Percentiles rank a stretch among this genome's conserved stretches.
These are phyloP conservation scores for Mycena filopes DNA, from an alignment of 768 basidiomycete species.

Conservation along the genomic window DNA sequence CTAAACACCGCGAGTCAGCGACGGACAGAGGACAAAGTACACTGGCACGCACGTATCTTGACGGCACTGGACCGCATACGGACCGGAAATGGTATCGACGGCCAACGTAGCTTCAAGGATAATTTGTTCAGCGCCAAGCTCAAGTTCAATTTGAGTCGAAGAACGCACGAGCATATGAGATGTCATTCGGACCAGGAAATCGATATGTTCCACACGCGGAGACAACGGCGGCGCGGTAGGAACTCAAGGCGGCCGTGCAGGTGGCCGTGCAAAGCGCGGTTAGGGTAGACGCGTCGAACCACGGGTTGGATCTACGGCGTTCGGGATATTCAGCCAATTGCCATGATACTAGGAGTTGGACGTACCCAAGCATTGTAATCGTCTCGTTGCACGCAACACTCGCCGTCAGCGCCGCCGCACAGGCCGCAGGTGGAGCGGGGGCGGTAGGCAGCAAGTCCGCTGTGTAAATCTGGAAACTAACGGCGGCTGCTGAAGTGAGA, in stretches of 20 bases:
- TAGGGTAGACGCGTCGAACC: conserved; percentile 15
- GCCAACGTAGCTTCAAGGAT: conserved; percentile 2
- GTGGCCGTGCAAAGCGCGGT: conserved; percentile 33
- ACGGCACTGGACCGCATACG: conserved; percentile 13
- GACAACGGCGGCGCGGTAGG: conserved; percentile 36
- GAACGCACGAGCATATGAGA: conserved; percentile 22
- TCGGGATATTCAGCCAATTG: too few species aligned
- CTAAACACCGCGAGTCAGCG: not conserved
- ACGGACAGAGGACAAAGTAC: not conserved
- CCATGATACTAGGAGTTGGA: too few species aligned
- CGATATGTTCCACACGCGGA: conserved; percentile 34
- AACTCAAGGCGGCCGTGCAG: conserved; percentile 32
- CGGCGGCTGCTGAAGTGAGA: conserved; percentile 1
- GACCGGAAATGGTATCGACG: conserved; percentile 12
- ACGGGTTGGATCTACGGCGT: conserved; percentile 22
- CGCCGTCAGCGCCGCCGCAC: conserved; percentile 29
- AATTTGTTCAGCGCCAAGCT: too few species aligned
- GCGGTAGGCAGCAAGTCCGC: conserved; percentile 22
- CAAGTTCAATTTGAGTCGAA: not conserved
- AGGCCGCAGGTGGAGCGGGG: conserved; percentile 28
- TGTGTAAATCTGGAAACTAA: conserved; percentile 29
- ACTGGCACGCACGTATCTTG: conserved; percentile 13
- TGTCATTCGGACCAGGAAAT: conserved; percentile 32
- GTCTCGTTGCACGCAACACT: conserved; percentile 32
- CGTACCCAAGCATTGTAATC: conserved; percentile 20